These are phyloP conservation scores for Penicillium steckii DNA, from an alignment of 495 filamentous ascomycete species.

Conservation along the genomic window DNA sequence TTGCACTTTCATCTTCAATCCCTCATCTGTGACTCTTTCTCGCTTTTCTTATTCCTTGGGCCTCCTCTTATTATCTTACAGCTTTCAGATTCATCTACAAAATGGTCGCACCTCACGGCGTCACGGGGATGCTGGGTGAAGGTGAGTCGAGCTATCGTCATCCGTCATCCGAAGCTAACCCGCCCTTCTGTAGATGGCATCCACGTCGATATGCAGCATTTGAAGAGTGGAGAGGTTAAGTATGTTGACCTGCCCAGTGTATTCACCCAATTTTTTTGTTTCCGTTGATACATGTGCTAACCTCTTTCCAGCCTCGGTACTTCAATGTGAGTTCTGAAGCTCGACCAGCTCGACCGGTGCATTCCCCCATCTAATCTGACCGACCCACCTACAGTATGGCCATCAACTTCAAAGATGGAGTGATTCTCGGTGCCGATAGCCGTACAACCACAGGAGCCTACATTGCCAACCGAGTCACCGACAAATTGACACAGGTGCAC, in stretches of 20 bases:
- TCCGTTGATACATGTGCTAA: conserved; percentile 24
- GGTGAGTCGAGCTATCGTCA: conserved; percentile 47
- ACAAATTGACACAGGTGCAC: conserved; percentile 97
- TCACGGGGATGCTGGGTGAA: conserved; percentile 69
- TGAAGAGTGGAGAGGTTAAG: conserved; percentile 92
- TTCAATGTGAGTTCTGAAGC: conserved; percentile 76
- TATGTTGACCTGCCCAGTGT: conserved; percentile 48
- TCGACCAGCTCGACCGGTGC: conserved; percentile 6
- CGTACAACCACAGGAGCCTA: conserved; percentile 98
- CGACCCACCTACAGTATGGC: conserved; percentile 51
- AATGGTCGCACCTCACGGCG: conserved; percentile 49
- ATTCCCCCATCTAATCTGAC: conserved; percentile 1
- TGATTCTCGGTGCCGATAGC: conserved; percentile 94
- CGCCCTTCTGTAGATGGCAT: conserved; percentile 75
- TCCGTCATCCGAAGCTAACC: conserved; percentile 24
- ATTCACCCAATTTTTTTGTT: neutral
- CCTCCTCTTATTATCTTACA: neutral
- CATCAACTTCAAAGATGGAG: conserved; percentile 95
- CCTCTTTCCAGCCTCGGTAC: conserved; percentile 72
- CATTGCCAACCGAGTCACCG: conserved; percentile 98
- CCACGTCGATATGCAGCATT: conserved; percentile 94
- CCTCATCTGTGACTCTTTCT: conserved; percentile 8
- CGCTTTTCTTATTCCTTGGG: conserved; percentile 2
- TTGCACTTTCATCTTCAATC: conserved; percentile 8
- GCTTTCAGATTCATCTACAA: conserved; percentile 12